These are phyloP conservation scores for Hyphopichia buzzinii DNA, from an alignment of 1,139 yeast genomes.

Conservation along the genomic window DNA sequence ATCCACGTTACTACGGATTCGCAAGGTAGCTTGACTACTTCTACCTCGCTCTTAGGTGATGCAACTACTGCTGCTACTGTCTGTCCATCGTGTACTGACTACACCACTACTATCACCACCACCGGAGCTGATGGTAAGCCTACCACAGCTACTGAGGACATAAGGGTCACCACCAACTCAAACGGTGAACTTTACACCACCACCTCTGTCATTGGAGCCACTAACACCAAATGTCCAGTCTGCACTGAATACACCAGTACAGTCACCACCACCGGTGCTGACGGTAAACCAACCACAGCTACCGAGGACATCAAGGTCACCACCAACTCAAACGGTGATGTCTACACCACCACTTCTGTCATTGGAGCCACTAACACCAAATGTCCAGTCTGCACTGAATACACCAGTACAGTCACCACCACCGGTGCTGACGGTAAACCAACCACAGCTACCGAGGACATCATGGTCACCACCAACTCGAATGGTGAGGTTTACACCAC, in stretches of 20 bases:
- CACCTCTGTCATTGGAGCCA: constrained; percentile 8
- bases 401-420: not conserved
- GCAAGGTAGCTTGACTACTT: not conserved
- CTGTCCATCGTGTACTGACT: constrained; percentile 10
- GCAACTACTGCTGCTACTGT: constrained; percentile 1
- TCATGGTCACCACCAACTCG: constrained; percentile 11
- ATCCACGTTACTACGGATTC: not conserved
- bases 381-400: constrained; percentile 1
- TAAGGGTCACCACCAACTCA: constrained; percentile 12
- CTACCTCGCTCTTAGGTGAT: not conserved
- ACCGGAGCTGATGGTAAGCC: constrained; percentile 17
- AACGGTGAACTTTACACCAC: constrained; percentile 11
- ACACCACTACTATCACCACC: constrained; percentile 17
- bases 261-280: constrained; percentile 13
- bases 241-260: constrained; percentile 18
- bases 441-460: constrained; percentile 10
- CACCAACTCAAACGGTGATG: constrained; percentile 10
- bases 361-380: constrained; percentile 1
- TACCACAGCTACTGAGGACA: constrained; percentile 11
- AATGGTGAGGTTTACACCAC: constrained; percentile 7
- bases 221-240: not conserved
- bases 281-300: constrained; percentile 10
- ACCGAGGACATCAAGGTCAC: constrained; percentile 12
- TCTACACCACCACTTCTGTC: constrained; percentile 12
- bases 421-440: constrained; percentile 5